Evolutionary conservation across 768 basidiomycete genomes (phyloP).

Genomic region (Glaciozyma antarctica): DNA sequence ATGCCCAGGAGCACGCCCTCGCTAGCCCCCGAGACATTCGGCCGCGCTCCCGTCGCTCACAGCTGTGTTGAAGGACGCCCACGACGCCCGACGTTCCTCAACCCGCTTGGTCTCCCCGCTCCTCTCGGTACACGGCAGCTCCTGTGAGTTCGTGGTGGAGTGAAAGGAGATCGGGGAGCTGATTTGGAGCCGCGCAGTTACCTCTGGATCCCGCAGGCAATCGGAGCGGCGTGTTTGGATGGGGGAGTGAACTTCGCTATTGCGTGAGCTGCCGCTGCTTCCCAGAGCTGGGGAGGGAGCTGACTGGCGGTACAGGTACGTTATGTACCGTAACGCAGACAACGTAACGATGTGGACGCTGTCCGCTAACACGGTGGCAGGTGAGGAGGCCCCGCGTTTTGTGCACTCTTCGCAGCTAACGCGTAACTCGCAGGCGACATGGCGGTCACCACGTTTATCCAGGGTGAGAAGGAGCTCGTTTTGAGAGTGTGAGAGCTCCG

Average conservation of each 20-base stretch:
- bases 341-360: constrained; percentile 29
- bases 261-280: constrained; percentile 16
- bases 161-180: too few relatives aligned
- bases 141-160: neutral
- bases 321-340: constrained; percentile 21
- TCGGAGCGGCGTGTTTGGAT: constrained; percentile 22
- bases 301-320: constrained; percentile 11
- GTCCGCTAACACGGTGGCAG: constrained; percentile 20
- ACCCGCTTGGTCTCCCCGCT: constrained; percentile 25
- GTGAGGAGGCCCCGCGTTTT: too few relatives aligned
- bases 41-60: too few relatives aligned
- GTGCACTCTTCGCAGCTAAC: too few relatives aligned
- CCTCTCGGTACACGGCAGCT: constrained; percentile 23
- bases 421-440: constrained; percentile 7
- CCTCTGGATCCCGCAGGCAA: constrained; percentile 20
- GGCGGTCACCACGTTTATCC: constrained; percentile 30
- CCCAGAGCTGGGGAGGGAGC: neutral
- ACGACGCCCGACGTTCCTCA: neutral
- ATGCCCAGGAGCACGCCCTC: too few relatives aligned
- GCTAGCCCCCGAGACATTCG: too few relatives aligned
- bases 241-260: constrained; percentile 30
- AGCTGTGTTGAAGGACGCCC: too few relatives aligned
- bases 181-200: neutral
- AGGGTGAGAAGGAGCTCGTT: neutral
- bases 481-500: neutral